A percentile compares a stretch with the other conserved stretches of the same genome.
Evolutionary conservation across 2,329 filamentous ascomycete species (phyloP).

Genomic region (Pseudogymnoascus sp.): DNA sequence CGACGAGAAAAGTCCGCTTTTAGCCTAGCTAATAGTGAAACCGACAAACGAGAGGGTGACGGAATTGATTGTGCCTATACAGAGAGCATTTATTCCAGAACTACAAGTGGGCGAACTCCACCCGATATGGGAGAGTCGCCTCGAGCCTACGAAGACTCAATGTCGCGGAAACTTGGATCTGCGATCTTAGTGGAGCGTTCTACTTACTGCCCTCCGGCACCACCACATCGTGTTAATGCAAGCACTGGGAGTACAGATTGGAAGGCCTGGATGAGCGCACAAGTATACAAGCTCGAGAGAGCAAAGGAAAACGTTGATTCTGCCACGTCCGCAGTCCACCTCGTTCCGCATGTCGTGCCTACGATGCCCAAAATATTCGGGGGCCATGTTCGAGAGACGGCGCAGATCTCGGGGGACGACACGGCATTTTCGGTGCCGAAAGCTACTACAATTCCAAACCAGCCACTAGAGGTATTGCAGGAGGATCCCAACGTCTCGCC

Average conservation of each 20-base stretch:
- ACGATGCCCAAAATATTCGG: constrained; percentile 26
- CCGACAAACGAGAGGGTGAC: background rate
- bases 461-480: constrained; percentile 22
- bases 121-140: constrained; percentile 17
- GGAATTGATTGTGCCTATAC: constrained; percentile 20
- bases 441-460: constrained; percentile 15
- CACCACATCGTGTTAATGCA: constrained; percentile 32
- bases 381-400: constrained; percentile 42
- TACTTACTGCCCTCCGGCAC: constrained; percentile 26
- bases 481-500: constrained; percentile 15
- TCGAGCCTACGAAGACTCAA: constrained; percentile 12
- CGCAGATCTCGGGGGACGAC: constrained; percentile 41
- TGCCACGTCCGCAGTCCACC: constrained; percentile 12
- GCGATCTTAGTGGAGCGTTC: constrained; percentile 30
- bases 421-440: constrained; percentile 16
- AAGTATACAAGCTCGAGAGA: constrained; percentile 41
- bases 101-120: constrained; percentile 25
- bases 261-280: constrained; percentile 48
- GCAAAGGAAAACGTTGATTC: constrained; percentile 18
- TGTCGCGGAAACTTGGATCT: constrained; percentile 23
- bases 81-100: constrained; percentile 29
- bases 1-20: background rate
- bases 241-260: constrained; percentile 45
- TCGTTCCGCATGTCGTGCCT: constrained; percentile 23
- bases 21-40: background rate